A percentile compares a stretch with the other conserved stretches of the same genome.
Conservation (phyloP, 768 basidiomycete genomes). For the Phanerochaete sordida region DNA sequence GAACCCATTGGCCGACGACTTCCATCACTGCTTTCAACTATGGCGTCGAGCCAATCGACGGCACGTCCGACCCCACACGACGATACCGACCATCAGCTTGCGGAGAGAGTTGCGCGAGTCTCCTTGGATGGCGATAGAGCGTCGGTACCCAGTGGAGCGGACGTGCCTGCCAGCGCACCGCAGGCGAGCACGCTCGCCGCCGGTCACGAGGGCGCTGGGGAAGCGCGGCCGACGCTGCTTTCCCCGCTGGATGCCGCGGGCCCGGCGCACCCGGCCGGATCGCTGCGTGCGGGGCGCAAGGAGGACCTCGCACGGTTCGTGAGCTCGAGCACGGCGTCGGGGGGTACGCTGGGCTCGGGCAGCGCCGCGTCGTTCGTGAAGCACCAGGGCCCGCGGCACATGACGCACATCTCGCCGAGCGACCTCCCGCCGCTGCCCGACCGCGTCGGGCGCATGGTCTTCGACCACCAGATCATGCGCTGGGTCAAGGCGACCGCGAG, state of each 20-base stretch:
- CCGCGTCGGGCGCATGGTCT: constrained; percentile 83
- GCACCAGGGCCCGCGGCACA: constrained; percentile 73
- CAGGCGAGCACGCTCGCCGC: background rate
- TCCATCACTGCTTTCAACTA: background rate
- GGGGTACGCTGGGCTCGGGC: constrained; percentile 64
- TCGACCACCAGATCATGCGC: constrained; percentile 76
- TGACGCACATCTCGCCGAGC: constrained; percentile 75
- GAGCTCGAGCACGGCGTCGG: constrained; percentile 82
- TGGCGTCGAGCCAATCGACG: background rate
- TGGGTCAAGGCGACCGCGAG: constrained; percentile 70
- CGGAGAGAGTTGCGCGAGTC: constrained; percentile 19
- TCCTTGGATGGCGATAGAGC: background rate
- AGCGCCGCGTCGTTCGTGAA: constrained; percentile 84
- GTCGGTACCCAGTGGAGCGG: background rate
- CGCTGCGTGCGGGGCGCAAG: constrained; percentile 42
- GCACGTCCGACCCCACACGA: constrained; percentile 20
- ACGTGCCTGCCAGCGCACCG: background rate
- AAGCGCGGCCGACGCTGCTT: background rate
- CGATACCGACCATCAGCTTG: constrained; percentile 36
- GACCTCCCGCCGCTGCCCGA: constrained; percentile 76
- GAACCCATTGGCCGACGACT: background rate
- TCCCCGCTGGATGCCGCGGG: constrained; percentile 13
- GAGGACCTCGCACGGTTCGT: constrained; percentile 87
- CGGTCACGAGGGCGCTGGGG: background rate
- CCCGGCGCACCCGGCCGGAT: constrained; percentile 43